phyloP scores from a whole-genome alignment of 495 filamentous ascomycete genomes.

The Neurospora sp. region DNA sequence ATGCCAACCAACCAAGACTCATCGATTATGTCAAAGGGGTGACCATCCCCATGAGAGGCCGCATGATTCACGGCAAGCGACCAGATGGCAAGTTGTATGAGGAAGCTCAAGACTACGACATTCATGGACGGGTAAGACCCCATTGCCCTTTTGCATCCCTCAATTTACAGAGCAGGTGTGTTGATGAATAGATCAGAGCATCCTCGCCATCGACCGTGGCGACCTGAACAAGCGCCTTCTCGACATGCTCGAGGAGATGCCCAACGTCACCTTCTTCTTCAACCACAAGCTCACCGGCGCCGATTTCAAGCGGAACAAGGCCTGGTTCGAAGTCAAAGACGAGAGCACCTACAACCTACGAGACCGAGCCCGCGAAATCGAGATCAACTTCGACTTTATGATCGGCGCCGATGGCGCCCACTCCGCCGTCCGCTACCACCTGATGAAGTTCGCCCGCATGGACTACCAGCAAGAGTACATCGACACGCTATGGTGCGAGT shows the following conservation, averaged over 20 bases:
- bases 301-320: slow-evolving; percentile 64
- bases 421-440: slow-evolving; percentile 75
- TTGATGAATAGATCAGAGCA: slow-evolving; percentile 26
- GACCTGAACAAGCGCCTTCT: slow-evolving; percentile 78
- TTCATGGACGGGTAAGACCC: slow-evolving; percentile 65
- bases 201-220: slow-evolving; percentile 57
- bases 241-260: slow-evolving; percentile 69
- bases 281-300: slow-evolving; percentile 83
- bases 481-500: slow-evolving; percentile 96
- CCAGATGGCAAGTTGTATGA: slow-evolving; percentile 57
- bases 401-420: slow-evolving; percentile 97
- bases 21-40: slow-evolving; percentile 61
- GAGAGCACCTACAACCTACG: slow-evolving; percentile 6
- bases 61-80: slow-evolving; percentile 89
- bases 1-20: slow-evolving; percentile 52
- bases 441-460: slow-evolving; percentile 89
- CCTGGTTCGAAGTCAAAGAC: slow-evolving; percentile 71
- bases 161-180: not conserved
- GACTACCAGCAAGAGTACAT: slow-evolving; percentile 93
- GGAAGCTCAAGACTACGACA: slow-evolving; percentile 78
- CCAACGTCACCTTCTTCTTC: slow-evolving; percentile 86
- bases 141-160: not conserved
- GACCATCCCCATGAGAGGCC: slow-evolving; percentile 86
- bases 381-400: slow-evolving; percentile 79
- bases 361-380: slow-evolving; percentile 40